Evolutionary conservation across 2,329 filamentous ascomycete genomes (phyloP).

Genomic region (Trichoderma lentiforme): DNA sequence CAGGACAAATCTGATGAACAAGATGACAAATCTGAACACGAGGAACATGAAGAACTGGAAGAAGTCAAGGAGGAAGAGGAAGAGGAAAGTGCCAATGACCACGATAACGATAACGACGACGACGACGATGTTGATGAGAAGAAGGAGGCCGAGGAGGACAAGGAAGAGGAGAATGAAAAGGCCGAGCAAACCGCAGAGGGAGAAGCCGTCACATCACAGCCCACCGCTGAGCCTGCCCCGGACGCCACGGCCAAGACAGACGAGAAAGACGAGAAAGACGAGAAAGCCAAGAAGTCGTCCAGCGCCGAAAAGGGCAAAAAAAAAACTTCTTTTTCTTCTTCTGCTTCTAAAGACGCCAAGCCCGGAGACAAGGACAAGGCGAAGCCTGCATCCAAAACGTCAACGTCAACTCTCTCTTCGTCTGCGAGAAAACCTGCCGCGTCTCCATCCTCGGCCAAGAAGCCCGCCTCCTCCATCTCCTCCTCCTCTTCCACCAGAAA

Average conservation of each 20-base stretch:
- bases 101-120: constrained; percentile 27
- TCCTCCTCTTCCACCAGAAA: neutral
- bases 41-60: constrained; percentile 24
- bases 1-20: constrained; percentile 14
- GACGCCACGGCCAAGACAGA: neutral
- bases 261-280: constrained; percentile 5
- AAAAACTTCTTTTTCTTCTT: constrained; percentile 16
- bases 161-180: constrained; percentile 22
- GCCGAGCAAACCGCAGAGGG: constrained; percentile 15
- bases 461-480: neutral
- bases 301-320: constrained; percentile 13
- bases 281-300: constrained; percentile 9
- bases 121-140: constrained; percentile 25
- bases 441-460: constrained; percentile 7
- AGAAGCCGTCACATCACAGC: neutral
- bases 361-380: constrained; percentile 23
- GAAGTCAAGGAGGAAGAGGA: constrained; percentile 30
- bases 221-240: neutral
- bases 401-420: neutral
- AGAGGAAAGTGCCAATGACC: constrained; percentile 24
- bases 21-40: constrained; percentile 18
- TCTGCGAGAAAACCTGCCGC: constrained; percentile 3
- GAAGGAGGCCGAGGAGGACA: constrained; percentile 17
- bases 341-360: constrained; percentile 15
- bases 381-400: constrained; percentile 4